phyloP scores from a whole-genome alignment of 352 stramenopile species.

The Phytophthora litchii region DNA sequence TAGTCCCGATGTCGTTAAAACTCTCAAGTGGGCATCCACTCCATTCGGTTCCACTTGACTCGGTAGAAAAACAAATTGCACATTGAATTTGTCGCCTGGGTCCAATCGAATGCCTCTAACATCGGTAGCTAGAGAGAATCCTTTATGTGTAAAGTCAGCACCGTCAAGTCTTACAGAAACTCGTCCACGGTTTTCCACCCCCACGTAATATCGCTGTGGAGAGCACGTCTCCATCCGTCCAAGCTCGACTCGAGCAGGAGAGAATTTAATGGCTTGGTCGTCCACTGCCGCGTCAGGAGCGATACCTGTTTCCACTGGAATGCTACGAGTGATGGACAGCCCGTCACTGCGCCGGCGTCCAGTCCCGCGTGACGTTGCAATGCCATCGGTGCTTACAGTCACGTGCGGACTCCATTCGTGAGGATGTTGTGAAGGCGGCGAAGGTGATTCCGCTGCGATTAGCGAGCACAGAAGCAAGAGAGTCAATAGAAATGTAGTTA shows the following conservation, averaged over 20 bases:
- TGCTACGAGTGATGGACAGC: conserved; percentile 47
- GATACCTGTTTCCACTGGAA: conserved; percentile 9
- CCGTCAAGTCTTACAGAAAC: conserved; percentile 39
- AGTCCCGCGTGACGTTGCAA: conserved; percentile 24
- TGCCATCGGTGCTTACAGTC: conserved; percentile 22
- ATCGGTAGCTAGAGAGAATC: conserved; percentile 46
- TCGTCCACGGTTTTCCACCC: conserved; percentile 43
- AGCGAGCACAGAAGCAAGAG: conserved; percentile 25
- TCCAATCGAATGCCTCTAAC: conserved; percentile 43
- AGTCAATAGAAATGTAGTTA: conserved; percentile 10
- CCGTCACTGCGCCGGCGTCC: conserved; percentile 37
- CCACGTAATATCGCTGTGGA: conserved; percentile 36
- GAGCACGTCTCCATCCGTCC: conserved; percentile 45
- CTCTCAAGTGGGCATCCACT: conserved; percentile 37
- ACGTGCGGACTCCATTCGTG: conserved; percentile 17
- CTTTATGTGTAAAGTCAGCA: conserved; percentile 49
- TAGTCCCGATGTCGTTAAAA: conserved; percentile 53
- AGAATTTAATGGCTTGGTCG: conserved; percentile 47
- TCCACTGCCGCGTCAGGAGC: conserved; percentile 13
- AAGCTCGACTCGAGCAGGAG: conserved; percentile 39
- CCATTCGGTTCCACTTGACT: conserved; percentile 29
- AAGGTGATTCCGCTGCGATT: conserved; percentile 5
- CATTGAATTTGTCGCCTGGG: conserved; percentile 35
- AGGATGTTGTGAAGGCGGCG: conserved; percentile 6
- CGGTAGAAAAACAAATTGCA: conserved; percentile 50